A percentile compares a stretch with the other conserved stretches of the same genome.
phyloP scores from a whole-genome alignment of 148 eudicot species.

The Rhododendron griersonianum region DNA sequence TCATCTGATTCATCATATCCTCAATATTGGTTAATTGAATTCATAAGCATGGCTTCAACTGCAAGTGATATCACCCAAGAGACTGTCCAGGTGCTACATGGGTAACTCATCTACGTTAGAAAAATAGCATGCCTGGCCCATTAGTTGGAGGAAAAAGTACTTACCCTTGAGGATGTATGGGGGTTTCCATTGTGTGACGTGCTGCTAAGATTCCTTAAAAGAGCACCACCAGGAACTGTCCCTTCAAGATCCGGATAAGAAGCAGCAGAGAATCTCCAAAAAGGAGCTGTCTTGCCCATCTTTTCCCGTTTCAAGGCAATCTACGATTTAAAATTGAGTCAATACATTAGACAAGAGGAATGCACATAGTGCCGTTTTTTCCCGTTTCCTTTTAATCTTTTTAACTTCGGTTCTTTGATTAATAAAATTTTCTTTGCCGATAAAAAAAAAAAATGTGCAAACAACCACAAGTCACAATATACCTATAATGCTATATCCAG shows the following conservation, averaged over 20 bases:
- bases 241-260: slow-evolving; percentile 80
- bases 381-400: too few relatives aligned
- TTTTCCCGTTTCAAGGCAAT: slow-evolving; percentile 83
- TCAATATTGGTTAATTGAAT: background rate
- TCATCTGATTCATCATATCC: background rate
- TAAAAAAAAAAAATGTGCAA: too few relatives aligned
- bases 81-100: background rate
- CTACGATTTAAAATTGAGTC: slow-evolving; percentile 26
- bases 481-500: background rate
- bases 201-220: slow-evolving; percentile 20
- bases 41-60: background rate
- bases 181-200: slow-evolving; percentile 27
- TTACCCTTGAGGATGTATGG: slow-evolving; percentile 43
- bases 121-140: background rate
- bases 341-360: background rate
- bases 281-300: slow-evolving; percentile 85
- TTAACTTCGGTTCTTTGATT: too few relatives aligned
- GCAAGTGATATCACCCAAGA: background rate
- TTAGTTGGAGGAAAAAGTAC: slow-evolving; percentile 7
- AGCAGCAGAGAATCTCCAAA: slow-evolving; percentile 92
- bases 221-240: slow-evolving; percentile 22
- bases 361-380: too few relatives aligned
- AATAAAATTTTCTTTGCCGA: too few relatives aligned
- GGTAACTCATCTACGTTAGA: background rate
- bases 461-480: background rate